Evolutionary conservation across 2,329 filamentous ascomycete species (phyloP).

Genomic region (Neocatenulostroma microsporum): DNA sequence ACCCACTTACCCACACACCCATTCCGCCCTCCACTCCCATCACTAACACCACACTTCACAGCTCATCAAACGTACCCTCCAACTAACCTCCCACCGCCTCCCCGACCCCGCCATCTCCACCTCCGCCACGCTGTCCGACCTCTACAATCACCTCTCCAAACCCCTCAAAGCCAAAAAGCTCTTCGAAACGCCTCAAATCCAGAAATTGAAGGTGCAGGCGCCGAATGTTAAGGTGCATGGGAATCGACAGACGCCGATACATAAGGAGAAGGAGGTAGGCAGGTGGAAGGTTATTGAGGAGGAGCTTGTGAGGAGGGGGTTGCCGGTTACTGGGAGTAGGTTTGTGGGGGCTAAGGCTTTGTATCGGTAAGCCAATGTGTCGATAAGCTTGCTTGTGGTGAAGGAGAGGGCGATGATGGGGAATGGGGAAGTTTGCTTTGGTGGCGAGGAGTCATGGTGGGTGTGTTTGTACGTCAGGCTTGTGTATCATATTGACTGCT

Average conservation of each 20-base stretch:
- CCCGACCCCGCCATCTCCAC: conserved; percentile 58
- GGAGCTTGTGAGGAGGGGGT: conserved; percentile 55
- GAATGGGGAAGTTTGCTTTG: no score
- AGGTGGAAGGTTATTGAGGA: conserved; percentile 72
- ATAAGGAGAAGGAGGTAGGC: conserved; percentile 64
- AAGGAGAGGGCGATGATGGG: no score
- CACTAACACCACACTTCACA: conserved; percentile 34
- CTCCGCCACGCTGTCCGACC: conserved; percentile 29
- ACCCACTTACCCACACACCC: no score
- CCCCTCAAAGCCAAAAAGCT: conserved; percentile 49
- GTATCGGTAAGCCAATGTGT: neutral
- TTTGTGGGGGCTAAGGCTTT: conserved; percentile 4
- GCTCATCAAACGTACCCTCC: conserved; percentile 72
- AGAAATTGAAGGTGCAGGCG: conserved; percentile 44
- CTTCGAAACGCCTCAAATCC: conserved; percentile 48
- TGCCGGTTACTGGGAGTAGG: conserved; percentile 48
- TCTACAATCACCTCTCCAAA: conserved; percentile 30
- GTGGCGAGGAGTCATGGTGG: no score
- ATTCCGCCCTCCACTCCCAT: neutral
- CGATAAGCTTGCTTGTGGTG: no score
- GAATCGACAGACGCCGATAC: conserved; percentile 59
- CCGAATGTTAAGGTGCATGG: conserved; percentile 64
- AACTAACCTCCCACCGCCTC: conserved; percentile 70
- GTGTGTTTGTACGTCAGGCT: no score
- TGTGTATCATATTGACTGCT: no score